Evolutionary conservation across 164 flowering plant species (phyloP), one percentile per base, ranked within the genome.

Genomic region (Saururus chinensis): DNA sequence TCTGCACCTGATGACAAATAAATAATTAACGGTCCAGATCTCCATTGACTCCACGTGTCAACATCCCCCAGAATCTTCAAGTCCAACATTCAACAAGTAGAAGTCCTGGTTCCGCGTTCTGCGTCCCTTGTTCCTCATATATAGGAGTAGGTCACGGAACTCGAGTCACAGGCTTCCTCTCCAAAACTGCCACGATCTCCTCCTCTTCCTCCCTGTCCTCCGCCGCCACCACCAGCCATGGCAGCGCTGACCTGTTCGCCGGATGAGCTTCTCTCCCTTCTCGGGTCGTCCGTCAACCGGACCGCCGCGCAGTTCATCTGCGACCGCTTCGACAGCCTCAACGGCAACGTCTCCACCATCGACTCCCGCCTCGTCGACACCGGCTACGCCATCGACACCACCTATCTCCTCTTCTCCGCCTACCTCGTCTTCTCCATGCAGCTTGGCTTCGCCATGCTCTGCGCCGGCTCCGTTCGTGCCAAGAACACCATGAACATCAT

Each of bases 401-500:
- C 76, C 9, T 79, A 70, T 63, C 82, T 79, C 20, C 74, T 79
- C 65, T 76, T 76, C 75, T 79, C 82, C 19, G 79, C 82, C n/a
- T 79, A 79, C 74, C 67, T 79, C 6, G 82, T 79, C 61, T 79
- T 79, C 63, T 55, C 75, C 19, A 79, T 79, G 82, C 82, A 79
- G 40, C 73, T 79, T 0, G 82, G 82, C 61, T 79, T 79, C 68
- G 82, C 80, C 68, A 76, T 79, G 82, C 78, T 79, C 63, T 79
- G 82, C 63, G 82, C 82, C 58, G 82, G 82, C 60, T 79, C 82
- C 20, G 82, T 79, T 48, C 76, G 82, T 0, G 82, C 82, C 65
- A 79, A 79, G 42, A 79, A 79, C 66, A 72, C 80, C 66, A 76
- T 76, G 80, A 79, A 79, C 66, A 79, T 79, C 61, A 76, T 79